Evolutionary conservation across 371 early-diverging fungal species (phyloP), one percentile per base, ranked within the genome.

Genomic region (Neoconidiobolus thromboides): DNA sequence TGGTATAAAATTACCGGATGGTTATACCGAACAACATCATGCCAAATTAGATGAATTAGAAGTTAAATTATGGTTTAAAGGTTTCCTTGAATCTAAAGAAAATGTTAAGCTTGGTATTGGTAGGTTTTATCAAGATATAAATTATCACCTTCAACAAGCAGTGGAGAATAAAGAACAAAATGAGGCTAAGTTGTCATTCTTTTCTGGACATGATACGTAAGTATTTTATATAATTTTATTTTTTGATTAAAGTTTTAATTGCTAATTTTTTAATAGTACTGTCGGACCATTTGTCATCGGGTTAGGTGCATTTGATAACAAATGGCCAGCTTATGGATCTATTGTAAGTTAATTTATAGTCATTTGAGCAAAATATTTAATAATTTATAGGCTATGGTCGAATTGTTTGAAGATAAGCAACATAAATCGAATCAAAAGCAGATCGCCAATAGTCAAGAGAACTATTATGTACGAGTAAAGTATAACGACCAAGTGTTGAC

Each of bases 181-280:
- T 41, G 69, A 71, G 12, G 69, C 77, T 12, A 82, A 81, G 62
- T 63, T 84, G 64, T 75, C 79, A 5, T 63, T 88, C 43, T 86
- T 81, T 66, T 83, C 84, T 62, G 87, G 84, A 46, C 89, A 88
- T 66, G 86, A 86, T 64, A 78, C 85, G 76, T 78, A 71, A 61
- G 68, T 53, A 42, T 41, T 26, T 26, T 26, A 26, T 46, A 38
- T 47, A n/a, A 39, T 14, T 53, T 10, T 43, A 4, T 46, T 52
- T 40, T 57, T 44, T 15, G 52, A 39, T 61, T 61, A 4, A 14
- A 62, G 7, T 39, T 43, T n/a, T 55, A n/a, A 15, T 10, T 14
- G 1, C 40, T 48, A 10, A 3, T 15, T 60, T 51, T 1, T 39
- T 55, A 38, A 6, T 69, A 78, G 78, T 42, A 85, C 85, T 0